Conservation (phyloP, 179 eudicot genomes). For the Dionaea muscipula region DNA sequence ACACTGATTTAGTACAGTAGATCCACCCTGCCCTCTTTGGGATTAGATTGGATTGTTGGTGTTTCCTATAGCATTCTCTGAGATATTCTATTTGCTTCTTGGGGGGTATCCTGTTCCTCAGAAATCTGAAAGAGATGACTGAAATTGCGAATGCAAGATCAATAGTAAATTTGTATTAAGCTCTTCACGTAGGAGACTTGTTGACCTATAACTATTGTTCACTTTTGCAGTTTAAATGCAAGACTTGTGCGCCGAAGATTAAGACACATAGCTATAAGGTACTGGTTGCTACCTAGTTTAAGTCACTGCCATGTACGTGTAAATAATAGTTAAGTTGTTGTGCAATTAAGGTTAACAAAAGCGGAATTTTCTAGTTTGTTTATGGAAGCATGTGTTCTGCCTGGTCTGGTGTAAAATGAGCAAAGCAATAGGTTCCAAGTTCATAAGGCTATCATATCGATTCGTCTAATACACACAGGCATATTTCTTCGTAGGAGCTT, state of each 20-base stretch:
- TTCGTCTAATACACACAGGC: too few relatives aligned
- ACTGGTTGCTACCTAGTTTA: conserved; percentile 10
- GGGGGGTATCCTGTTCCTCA: not conserved
- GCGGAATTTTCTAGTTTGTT: too few relatives aligned
- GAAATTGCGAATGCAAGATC: not conserved
- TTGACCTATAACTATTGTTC: conserved; percentile 6
- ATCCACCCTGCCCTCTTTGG: too few relatives aligned
- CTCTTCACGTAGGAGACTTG: conserved; percentile 1
- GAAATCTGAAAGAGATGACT: not conserved
- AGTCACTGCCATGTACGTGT: not conserved
- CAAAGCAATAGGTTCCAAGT: not conserved
- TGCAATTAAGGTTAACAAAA: not conserved
- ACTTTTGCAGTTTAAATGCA: conserved; percentile 59
- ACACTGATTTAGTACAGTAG: too few relatives aligned
- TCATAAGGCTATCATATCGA: too few relatives aligned
- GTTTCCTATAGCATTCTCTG: too few relatives aligned
- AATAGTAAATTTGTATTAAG: not conserved
- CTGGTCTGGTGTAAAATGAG: not conserved
- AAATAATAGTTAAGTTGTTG: not conserved
- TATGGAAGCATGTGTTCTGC: not conserved
- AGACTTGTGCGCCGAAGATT: conserved; percentile 81
- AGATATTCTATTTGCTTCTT: too few relatives aligned
- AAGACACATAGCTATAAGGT: conserved; percentile 89
- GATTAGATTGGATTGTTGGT: too few relatives aligned
- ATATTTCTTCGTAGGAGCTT: too few relatives aligned